Base-by-base conservation (phyloP, 139 green algal species). In the Penium margaritaceum region DNA sequence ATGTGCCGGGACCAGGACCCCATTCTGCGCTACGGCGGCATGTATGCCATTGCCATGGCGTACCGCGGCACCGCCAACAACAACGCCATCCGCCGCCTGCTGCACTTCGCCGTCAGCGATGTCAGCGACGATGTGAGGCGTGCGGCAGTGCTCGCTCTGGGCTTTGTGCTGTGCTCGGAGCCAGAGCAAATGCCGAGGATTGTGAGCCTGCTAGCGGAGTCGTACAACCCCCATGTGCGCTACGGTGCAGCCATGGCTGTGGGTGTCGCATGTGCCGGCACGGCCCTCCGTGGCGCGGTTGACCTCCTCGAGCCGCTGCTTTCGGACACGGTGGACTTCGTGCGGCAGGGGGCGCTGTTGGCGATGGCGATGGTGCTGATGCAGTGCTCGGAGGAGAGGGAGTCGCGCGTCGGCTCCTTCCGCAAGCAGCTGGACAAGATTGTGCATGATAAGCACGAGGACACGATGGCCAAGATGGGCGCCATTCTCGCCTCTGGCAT, bases 211-310 rank as follows among this genome's bases (percentile, higher is more conserved):
- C 89, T 99, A 70, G 78, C 91, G 0, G 91, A 98, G 85, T 91
- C 81, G 19, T 99, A 96, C 90, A 99, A 98, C 86, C 89, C 94
- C 17, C 94, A 99, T 80, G 87, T 89, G 79, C 77, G 84, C 29
- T 97, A 97, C 77, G 91, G 93, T 44, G 90, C 92, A 12, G 95
- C 95, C 34, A 95, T 99, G 91, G 94, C 95, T 3, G 87, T 98
- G 39, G 93, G 95, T 51, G 85, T 98, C 36, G 85, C 89, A 12
- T 97, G 91, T 71, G 91, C 89, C 7, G 91, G 89, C 46, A 96
- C 87, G 4, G 94, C 84, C 24, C 53, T 85, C 34, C 84, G 81
- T 47, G 89, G 94, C 35, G 94, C 92, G 0, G 38, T 92, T 29
- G 73, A 72, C 30, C 83, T 99, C 76, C 84, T 99, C 75, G 86